Evolutionary conservation across 2,329 filamentous ascomycete species (phyloP).

Genomic region (Claviceps purpurea): DNA sequence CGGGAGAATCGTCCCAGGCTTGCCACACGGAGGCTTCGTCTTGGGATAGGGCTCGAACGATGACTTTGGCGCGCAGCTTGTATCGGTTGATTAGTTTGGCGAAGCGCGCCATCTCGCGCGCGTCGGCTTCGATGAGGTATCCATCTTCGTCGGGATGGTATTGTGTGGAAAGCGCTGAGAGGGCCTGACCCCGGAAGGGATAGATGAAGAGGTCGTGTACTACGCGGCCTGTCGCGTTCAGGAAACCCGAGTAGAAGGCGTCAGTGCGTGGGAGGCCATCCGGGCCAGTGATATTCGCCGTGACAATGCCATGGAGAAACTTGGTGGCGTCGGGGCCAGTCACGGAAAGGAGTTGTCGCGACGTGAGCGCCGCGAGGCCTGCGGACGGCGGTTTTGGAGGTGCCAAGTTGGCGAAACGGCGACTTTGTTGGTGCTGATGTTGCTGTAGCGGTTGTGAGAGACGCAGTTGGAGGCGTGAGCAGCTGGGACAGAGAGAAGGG

Average conservation of each 20-base stretch:
- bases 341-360: conserved; percentile 66
- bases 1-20: conserved; percentile 48
- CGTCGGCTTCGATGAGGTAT: conserved; percentile 73
- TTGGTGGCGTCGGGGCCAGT: conserved; percentile 66
- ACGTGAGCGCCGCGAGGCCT: conserved; percentile 45
- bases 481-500: conserved; percentile 4
- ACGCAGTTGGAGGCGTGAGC: conserved; percentile 10
- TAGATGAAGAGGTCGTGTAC: conserved; percentile 88
- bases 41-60: conserved; percentile 49
- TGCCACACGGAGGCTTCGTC: conserved; percentile 60
- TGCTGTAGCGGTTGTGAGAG: neutral
- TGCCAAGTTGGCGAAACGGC: conserved; percentile 17
- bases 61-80: conserved; percentile 71
- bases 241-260: conserved; percentile 69
- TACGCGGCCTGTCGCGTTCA: conserved; percentile 74
- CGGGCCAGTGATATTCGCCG: conserved; percentile 36
- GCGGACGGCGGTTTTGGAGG: conserved; percentile 30
- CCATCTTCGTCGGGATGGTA: conserved; percentile 15
- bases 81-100: conserved; percentile 68
- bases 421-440: conserved; percentile 13
- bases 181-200: conserved; percentile 30
- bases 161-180: conserved; percentile 10
- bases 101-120: conserved; percentile 46
- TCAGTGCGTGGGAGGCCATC: conserved; percentile 23
- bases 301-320: conserved; percentile 82